Evolutionary conservation across 2,329 filamentous ascomycete genomes (phyloP).

Genomic region (Clonostachys rosea): DNA sequence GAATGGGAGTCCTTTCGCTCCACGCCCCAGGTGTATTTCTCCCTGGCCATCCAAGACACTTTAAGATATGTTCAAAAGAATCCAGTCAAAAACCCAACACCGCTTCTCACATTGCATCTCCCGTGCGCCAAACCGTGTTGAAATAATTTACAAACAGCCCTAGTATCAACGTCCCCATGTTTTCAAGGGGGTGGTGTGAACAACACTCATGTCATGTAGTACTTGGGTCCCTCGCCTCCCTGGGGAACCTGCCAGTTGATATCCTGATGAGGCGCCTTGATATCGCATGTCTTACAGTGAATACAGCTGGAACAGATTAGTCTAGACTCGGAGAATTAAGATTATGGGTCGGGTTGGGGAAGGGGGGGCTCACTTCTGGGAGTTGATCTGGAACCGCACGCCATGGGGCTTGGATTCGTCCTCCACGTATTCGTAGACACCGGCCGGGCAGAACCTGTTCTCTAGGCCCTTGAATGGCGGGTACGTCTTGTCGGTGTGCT

Average conservation of each 20-base stretch:
- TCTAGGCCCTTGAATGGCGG: conserved; percentile 89
- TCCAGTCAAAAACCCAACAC: background rate
- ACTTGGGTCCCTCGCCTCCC: conserved; percentile 75
- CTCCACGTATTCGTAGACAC: conserved; percentile 97
- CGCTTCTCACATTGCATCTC: too few species aligned
- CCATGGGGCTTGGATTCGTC: conserved; percentile 82
- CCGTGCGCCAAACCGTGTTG: too few species aligned
- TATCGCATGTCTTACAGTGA: conserved; percentile 99
- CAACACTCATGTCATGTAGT: conserved; percentile 56
- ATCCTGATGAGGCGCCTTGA: conserved; percentile 94
- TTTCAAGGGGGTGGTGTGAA: background rate
- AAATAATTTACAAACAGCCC: too few species aligned
- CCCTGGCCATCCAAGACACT: background rate
- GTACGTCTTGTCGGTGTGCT: conserved; percentile 77
- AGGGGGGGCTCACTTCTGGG: conserved; percentile 75
- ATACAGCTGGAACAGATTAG: conserved; percentile 64
- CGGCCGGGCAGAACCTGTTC: conserved; percentile 94
- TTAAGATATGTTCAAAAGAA: conserved; percentile 1
- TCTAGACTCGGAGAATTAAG: background rate
- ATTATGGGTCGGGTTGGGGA: background rate
- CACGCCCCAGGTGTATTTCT: too few species aligned
- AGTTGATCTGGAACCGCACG: conserved; percentile 94
- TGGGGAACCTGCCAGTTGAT: conserved; percentile 97
- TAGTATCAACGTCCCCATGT: too few species aligned
- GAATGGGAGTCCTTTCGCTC: too few species aligned